Conservation (phyloP, 768 basidiomycete species). For the Rhizopogon rudus region DNA sequence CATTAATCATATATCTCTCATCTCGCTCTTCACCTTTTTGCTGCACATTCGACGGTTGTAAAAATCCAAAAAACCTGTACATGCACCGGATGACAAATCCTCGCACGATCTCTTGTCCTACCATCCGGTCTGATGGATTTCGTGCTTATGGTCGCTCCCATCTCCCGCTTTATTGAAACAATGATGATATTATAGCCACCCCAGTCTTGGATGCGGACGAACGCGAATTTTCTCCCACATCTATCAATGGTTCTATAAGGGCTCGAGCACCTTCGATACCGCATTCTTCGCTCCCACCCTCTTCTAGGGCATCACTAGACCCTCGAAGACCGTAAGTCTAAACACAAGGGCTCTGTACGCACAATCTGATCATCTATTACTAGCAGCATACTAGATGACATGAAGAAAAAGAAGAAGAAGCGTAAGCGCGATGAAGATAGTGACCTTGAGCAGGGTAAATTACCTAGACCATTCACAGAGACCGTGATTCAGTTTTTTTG, state of each 20-base stretch:
- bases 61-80: slow-evolving; percentile 7
- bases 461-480: slow-evolving; percentile 3
- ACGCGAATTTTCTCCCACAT: slow-evolving; percentile 23
- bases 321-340: slow-evolving; percentile 55
- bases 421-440: slow-evolving; percentile 79
- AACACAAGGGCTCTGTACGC: slow-evolving; percentile 13
- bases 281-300: slow-evolving; percentile 38
- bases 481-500: slow-evolving; percentile 4
- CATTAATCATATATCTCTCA: slow-evolving; percentile 13
- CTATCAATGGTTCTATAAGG: slow-evolving; percentile 35
- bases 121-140: background rate
- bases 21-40: slow-evolving; percentile 4
- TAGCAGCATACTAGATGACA: slow-evolving; percentile 38
- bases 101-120: background rate
- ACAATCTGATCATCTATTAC: background rate
- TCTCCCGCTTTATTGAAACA: slow-evolving; percentile 8
- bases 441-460: slow-evolving; percentile 53
- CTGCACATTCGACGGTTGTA: slow-evolving; percentile 7
- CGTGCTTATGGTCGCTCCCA: background rate
- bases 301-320: slow-evolving; percentile 53
- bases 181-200: slow-evolving; percentile 28
- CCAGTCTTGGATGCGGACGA: slow-evolving; percentile 53
- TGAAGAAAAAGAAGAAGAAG: slow-evolving; percentile 82
- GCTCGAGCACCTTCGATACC: slow-evolving; percentile 45
- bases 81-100: background rate